Evolutionary conservation across 169 alveolate species (phyloP).

Genomic region (Eimeria falciformis): DNA sequence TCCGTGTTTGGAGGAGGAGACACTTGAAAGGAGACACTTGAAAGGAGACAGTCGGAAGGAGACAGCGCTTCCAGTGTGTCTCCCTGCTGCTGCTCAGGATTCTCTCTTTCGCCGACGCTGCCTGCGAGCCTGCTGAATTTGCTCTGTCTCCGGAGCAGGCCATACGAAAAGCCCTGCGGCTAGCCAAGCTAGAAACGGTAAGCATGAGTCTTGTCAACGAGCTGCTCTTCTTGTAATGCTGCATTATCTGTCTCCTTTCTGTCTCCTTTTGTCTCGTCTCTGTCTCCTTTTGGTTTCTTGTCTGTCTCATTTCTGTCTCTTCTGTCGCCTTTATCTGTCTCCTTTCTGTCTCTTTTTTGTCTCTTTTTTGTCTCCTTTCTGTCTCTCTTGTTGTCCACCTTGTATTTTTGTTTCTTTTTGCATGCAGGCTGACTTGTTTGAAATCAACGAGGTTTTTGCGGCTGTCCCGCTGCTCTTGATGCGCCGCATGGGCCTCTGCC

Average conservation of each 20-base stretch:
- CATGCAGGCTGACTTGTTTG: constrained; percentile 87
- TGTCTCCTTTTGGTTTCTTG: not conserved
- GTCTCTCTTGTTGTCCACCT: not conserved
- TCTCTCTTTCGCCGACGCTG: constrained; percentile 91
- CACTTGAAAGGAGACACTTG: too few relatives aligned
- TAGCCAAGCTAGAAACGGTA: constrained; percentile 83
- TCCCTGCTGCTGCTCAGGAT: constrained; percentile 79
- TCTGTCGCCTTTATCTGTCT: not conserved
- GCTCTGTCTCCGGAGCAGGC: constrained; percentile 93
- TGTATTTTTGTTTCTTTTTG: constrained; percentile 15
- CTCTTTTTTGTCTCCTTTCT: not conserved
- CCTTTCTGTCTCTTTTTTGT: not conserved
- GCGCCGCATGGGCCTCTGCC: constrained; percentile 86
- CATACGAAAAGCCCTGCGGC: constrained; percentile 82
- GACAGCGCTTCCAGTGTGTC: too few relatives aligned
- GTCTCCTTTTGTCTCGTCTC: not conserved
- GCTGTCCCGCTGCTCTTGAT: constrained; percentile 89
- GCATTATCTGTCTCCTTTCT: not conserved
- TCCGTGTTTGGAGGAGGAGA: too few relatives aligned
- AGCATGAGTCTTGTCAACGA: not conserved
- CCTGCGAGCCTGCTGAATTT: constrained; percentile 90
- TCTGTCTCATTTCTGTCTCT: not conserved
- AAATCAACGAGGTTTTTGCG: constrained; percentile 94
- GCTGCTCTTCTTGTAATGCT: not conserved
- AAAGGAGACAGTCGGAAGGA: too few relatives aligned